Evolutionary conservation across 106 monocot genomes (phyloP).

Genomic region (Dendrobium nobile): DNA sequence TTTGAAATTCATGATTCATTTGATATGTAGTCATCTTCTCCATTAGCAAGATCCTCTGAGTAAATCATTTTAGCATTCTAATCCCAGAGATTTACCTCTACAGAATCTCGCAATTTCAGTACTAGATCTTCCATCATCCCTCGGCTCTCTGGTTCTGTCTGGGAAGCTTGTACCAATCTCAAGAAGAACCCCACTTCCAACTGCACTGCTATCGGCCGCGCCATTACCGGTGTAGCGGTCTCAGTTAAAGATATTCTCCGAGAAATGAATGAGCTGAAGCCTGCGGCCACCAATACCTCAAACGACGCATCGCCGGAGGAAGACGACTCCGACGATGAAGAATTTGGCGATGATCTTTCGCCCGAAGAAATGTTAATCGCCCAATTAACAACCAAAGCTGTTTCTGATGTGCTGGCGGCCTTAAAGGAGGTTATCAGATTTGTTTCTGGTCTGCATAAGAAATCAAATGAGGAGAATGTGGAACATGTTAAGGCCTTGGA

Average conservation of each 20-base stretch:
- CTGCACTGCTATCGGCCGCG: slow-evolving; percentile 58
- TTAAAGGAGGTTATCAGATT: slow-evolving; percentile 75
- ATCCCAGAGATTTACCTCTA: not conserved
- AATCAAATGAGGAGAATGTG: slow-evolving; percentile 9
- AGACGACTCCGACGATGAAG: slow-evolving; percentile 21
- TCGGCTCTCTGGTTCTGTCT: slow-evolving; percentile 62
- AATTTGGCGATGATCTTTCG: slow-evolving; percentile 39
- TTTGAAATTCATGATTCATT: no score
- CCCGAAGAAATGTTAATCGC: slow-evolving; percentile 52
- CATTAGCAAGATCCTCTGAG: no score
- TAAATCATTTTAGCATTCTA: not conserved
- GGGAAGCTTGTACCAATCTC: slow-evolving; percentile 73
- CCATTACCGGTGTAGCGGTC: slow-evolving; percentile 70
- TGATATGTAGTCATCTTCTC: no score
- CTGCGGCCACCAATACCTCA: slow-evolving; percentile 5
- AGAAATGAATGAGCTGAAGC: slow-evolving; percentile 75
- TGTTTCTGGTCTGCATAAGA: slow-evolving; percentile 38
- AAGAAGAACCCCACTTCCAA: slow-evolving; percentile 74
- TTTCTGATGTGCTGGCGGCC: slow-evolving; percentile 32
- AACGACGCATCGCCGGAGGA: slow-evolving; percentile 16
- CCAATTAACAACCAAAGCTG: slow-evolving; percentile 35
- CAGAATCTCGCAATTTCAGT: slow-evolving; percentile 29
- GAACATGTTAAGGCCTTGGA: slow-evolving; percentile 46
- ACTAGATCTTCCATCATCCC: slow-evolving; percentile 52
- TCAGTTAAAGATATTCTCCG: slow-evolving; percentile 78